phyloP scores from a whole-genome alignment of 2,329 filamentous ascomycete genomes.

The Sarocladium oryzae region DNA sequence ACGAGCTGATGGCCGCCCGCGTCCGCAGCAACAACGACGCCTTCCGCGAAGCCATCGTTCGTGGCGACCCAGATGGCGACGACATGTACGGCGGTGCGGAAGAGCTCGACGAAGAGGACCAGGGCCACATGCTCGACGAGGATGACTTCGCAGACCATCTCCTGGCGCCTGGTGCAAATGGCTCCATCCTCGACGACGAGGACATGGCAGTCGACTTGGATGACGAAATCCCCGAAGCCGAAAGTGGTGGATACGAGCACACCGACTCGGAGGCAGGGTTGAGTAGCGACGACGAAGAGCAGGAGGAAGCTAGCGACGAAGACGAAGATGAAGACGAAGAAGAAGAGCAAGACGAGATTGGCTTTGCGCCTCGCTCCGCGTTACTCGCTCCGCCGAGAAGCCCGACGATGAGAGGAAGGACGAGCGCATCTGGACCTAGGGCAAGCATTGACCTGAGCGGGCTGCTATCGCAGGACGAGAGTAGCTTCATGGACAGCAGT shows the following conservation, averaged over 20 bases:
- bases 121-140: slow-evolving; percentile 56
- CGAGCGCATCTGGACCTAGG: slow-evolving; percentile 22
- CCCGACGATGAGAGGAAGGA: slow-evolving; percentile 28
- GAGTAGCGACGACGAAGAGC: slow-evolving; percentile 29
- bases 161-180: background rate
- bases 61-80: slow-evolving; percentile 40
- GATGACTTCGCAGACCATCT: slow-evolving; percentile 42
- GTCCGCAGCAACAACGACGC: slow-evolving; percentile 55
- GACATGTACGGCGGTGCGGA: slow-evolving; percentile 49
- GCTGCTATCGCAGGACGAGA: slow-evolving; percentile 49
- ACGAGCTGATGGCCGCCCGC: slow-evolving; percentile 41
- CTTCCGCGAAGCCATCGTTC: slow-evolving; percentile 51
- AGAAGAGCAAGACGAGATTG: slow-evolving; percentile 24
- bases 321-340: slow-evolving; percentile 18
- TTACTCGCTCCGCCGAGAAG: slow-evolving; percentile 28
- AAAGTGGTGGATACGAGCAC: slow-evolving; percentile 64
- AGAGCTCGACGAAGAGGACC: slow-evolving; percentile 47
- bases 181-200: slow-evolving; percentile 13
- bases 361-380: slow-evolving; percentile 32
- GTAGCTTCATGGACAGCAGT: slow-evolving; percentile 50
- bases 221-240: slow-evolving; percentile 62
- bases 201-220: slow-evolving; percentile 63
- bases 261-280: slow-evolving; percentile 67
- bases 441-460: slow-evolving; percentile 52
- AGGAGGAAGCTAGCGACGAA: slow-evolving; percentile 14